Conservation (phyloP, 164 flowering plant genomes). For the Kingdonia uniflora region DNA sequence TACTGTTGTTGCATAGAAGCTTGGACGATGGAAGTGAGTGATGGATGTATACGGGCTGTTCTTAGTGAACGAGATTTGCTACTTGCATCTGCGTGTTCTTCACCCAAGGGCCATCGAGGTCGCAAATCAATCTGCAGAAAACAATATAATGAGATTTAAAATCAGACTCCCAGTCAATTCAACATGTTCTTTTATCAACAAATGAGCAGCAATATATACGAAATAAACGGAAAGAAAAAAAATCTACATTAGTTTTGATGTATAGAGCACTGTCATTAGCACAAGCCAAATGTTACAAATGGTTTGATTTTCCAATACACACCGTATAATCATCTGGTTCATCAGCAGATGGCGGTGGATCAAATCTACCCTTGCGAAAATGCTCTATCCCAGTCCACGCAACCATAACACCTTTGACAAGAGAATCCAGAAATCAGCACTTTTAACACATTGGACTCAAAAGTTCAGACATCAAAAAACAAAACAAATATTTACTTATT, state of each 20-base stretch:
- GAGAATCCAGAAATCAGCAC: background rate
- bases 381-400: conserved; percentile 99
- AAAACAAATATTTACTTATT: no score
- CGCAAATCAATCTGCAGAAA: conserved; percentile 65
- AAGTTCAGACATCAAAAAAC: no score
- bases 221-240: no score
- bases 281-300: no score
- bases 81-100: conserved; percentile 67
- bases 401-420: conserved; percentile 81
- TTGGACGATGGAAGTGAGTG: conserved; percentile 80
- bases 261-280: no score
- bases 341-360: conserved; percentile 78
- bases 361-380: conserved; percentile 73
- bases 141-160: no score
- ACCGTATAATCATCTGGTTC: conserved; percentile 82
- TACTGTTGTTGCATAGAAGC: conserved; percentile 38
- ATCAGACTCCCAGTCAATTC: no score
- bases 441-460: no score
- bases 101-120: conserved; percentile 97
- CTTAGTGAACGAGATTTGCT: conserved; percentile 78
- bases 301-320: conserved; percentile 12
- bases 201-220: no score
- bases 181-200: no score
- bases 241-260: no score
- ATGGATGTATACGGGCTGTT: conserved; percentile 79